Evolutionary conservation across 2,329 filamentous ascomycete genomes (phyloP), one percentile per base, ranked within the genome.

Genomic region (Alternaria sp.): DNA sequence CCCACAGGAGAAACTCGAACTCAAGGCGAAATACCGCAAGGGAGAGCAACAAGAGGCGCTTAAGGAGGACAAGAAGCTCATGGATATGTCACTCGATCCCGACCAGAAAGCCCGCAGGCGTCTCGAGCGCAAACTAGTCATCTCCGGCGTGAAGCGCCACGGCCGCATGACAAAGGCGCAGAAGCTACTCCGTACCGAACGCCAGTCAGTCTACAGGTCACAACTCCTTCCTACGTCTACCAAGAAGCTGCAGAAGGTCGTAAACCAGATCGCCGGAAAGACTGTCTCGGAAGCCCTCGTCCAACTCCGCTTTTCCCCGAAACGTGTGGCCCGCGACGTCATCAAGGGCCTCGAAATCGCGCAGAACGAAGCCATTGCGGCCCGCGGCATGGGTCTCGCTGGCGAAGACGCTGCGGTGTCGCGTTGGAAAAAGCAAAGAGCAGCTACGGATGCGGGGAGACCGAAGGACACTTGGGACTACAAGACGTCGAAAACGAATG

Each of bases 261-360:
- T 95, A 23, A 89, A 91, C 59, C 96, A 98, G 83, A 96, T 99
- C 75, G 87, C 89, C 3, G 96, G 96, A 69, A 98, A 97, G 87
- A 90, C 90, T n/a, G 85, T 99, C 65, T 93, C 96, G 61, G 94
- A 99, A 36, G 96, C 96, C 13, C 92, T 98, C 69, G 83, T 92
- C 58, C 96, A 99, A 85, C 97, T 99, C 93, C 88, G 90, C 59
- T 98, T 95, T 83, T 95, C 91, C 80, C 93, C 93, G 85, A 99
- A 99, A 88, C 95, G 93, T 83, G 91, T 91, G 67, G 92, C 95
- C 7, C 85, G 88, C 69, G 93, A 97, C 74, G 88, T 98, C 26
- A 84, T 87, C 70, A 90, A 89, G 75, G 92, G 96, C 76, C 84
- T 99, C 17, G 88, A 96, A 76, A 87, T 92, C 73, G 94, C 95